A percentile compares a stretch with the other conserved stretches of the same genome.
Evolutionary conservation across 2,329 filamentous ascomycete species (phyloP).

Genomic region (Berkeleyomyces rouxiae): DNA sequence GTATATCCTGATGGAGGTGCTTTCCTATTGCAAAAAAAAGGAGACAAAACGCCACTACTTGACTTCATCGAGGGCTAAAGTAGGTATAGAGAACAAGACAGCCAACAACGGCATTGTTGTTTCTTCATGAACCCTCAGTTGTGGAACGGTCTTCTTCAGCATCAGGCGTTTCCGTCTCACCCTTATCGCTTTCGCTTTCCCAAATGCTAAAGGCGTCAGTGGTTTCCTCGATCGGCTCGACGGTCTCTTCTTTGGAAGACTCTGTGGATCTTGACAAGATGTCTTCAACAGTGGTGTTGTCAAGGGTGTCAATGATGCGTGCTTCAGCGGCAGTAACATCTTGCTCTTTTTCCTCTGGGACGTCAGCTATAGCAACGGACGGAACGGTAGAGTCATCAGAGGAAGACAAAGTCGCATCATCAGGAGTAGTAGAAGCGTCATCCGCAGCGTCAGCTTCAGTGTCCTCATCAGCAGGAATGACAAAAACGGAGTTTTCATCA

Average conservation of each 20-base stretch:
- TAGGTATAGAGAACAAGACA: constrained; percentile 3
- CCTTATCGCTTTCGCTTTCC: constrained; percentile 51
- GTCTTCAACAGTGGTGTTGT: constrained; percentile 12
- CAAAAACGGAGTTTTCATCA: constrained; percentile 42
- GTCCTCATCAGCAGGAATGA: constrained; percentile 45
- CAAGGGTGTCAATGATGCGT: not conserved
- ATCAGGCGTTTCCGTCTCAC: constrained; percentile 27
- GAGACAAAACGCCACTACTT: not conserved
- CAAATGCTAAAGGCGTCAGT: constrained; percentile 50
- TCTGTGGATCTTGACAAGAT: constrained; percentile 16
- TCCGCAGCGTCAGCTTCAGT: constrained; percentile 3
- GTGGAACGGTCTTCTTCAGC: not conserved
- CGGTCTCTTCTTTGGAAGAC: constrained; percentile 23
- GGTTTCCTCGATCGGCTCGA: constrained; percentile 39
- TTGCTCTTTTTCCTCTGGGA: not conserved
- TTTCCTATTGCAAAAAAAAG: not conserved
- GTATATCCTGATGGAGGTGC: constrained; percentile 5
- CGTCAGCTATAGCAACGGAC: not conserved
- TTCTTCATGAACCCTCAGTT: not conserved
- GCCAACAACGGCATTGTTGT: not conserved
- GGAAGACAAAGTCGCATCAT: not conserved
- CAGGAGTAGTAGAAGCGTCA: not conserved
- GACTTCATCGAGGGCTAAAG: not conserved
- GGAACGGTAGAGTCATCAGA: not conserved
- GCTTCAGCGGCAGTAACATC: not conserved